Conservation (phyloP, 805 yeast genomes). For the Kuraishia hungarica region DNA sequence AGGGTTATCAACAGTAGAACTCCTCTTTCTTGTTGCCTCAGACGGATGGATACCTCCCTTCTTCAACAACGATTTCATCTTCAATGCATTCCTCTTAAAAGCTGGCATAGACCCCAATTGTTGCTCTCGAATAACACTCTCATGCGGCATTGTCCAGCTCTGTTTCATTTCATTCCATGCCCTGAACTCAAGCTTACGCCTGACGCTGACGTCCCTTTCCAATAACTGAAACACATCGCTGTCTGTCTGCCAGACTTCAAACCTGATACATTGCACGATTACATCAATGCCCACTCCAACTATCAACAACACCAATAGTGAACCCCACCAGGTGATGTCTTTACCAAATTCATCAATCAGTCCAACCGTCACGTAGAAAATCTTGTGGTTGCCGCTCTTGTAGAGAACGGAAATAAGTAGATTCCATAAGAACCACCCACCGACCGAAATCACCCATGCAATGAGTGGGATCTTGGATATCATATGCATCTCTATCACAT, state of each 20-base stretch:
- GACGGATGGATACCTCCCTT: conserved; percentile 26
- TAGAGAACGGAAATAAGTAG: conserved; percentile 67
- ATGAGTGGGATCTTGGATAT: conserved; percentile 61
- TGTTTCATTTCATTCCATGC: conserved; percentile 69
- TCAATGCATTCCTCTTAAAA: conserved; percentile 11
- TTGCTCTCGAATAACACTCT: conserved; percentile 18
- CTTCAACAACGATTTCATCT: conserved; percentile 20
- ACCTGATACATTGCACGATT: conserved; percentile 46
- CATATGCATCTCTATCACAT: conserved; percentile 72
- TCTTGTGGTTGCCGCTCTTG: conserved; percentile 38
- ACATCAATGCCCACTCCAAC: conserved; percentile 65
- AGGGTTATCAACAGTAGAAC: conserved; percentile 35
- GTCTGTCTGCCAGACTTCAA: conserved; percentile 56
- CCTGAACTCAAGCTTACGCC: conserved; percentile 62
- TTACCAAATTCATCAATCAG: conserved; percentile 64
- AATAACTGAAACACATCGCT: conserved; percentile 71
- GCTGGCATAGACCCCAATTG: conserved; percentile 13
- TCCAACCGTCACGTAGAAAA: conserved; percentile 67
- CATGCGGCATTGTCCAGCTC: conserved; percentile 61
- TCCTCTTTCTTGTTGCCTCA: conserved; percentile 33
- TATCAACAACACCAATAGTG: conserved; percentile 45
- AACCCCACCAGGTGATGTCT: conserved; percentile 85
- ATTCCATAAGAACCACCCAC: conserved; percentile 86
- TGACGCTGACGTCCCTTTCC: conserved; percentile 61
- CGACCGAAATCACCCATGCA: conserved; percentile 60